phyloP scores from a whole-genome alignment of 2,329 filamentous ascomycete genomes.

The Metarhizium humberi region DNA sequence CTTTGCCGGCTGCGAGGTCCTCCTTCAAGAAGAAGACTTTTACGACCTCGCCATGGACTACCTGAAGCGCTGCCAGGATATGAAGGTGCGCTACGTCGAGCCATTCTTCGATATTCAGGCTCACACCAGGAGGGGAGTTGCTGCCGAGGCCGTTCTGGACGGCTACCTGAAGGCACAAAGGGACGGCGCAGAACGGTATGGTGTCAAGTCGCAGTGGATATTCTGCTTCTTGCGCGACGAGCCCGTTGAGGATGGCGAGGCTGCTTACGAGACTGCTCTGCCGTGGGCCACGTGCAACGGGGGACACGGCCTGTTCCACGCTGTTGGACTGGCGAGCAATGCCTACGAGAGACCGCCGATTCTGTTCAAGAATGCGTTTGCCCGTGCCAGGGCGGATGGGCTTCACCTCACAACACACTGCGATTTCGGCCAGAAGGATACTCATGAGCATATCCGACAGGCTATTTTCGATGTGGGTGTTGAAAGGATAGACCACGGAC shows the following conservation, averaged over 20 bases:
- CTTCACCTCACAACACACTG: slow-evolving; percentile 39
- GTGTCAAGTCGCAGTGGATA: slow-evolving; percentile 55
- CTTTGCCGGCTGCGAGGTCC: slow-evolving; percentile 64
- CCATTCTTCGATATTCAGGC: slow-evolving; percentile 74
- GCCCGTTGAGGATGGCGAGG: slow-evolving; percentile 60
- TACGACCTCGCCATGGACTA: slow-evolving; percentile 63
- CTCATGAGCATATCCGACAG: slow-evolving; percentile 41
- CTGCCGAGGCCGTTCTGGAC: slow-evolving; percentile 49
- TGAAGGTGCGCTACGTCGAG: slow-evolving; percentile 62
- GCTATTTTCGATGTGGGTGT: slow-evolving; percentile 53
- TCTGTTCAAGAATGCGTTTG: slow-evolving; percentile 32
- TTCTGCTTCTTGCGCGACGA: slow-evolving; percentile 64
- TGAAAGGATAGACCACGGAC: slow-evolving; percentile 64
- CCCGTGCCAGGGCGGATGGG: slow-evolving; percentile 26
- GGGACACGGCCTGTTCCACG: slow-evolving; percentile 30
- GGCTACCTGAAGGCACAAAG: slow-evolving; percentile 52
- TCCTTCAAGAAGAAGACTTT: slow-evolving; percentile 57
- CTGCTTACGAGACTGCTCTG: slow-evolving; percentile 39
- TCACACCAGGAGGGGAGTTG: slow-evolving; percentile 52
- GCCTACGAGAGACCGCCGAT: slow-evolving; percentile 34
- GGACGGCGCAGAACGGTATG: slow-evolving; percentile 49
- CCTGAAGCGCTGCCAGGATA: slow-evolving; percentile 50
- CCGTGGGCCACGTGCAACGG: slow-evolving; percentile 24
- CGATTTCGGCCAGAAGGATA: slow-evolving; percentile 40
- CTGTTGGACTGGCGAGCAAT: slow-evolving; percentile 37